Base-by-base conservation (phyloP, 2,329 filamentous ascomycete species). In the Pseudogymnoascus sp. region DNA sequence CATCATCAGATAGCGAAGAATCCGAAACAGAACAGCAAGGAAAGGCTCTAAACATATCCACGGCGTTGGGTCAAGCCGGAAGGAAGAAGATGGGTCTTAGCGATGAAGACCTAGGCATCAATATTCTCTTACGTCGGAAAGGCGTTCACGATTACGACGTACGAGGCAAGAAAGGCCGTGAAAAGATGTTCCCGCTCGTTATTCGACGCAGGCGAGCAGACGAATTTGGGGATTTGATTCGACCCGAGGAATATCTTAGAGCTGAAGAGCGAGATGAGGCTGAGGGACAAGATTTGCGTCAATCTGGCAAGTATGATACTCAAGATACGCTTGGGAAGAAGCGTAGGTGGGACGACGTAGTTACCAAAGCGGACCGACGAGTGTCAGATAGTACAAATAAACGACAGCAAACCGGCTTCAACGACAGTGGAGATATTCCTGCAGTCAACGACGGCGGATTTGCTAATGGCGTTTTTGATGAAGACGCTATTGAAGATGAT, bases 131-230 rank as follows among this genome's bases (percentile, higher is more conserved):
- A 38, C 89, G 94, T 66, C 87, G 89, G 66, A 95, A 92, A 70
- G 89, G 87, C 12, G 85, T 95, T n/a, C 89, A 94, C 71, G 94
- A 99, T 72, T 99, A 89, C 66, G 90, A 96, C 69, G 88, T 96
- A 1, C 82, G 90, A 38, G 89, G 88, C 34, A 96, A 96, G 72
- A 95, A 90, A 70, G 94, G 94, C 2, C 82, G 92, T 59, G 94
- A 99, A 70, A 86, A 91, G 63, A 88, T 95, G 75, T 97, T 96
- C 70, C 94, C 94, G 0, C 86, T 95, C 59, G 83, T 92, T 0
- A 83, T 92, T 21, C 85, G 90, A 58, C 81, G 89, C 67, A 88
- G 85, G 70, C 85, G 90, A 57, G 83, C 81, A 28, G 94, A 97
- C 69, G 92, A 96, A 64, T 99, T 94, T 73, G 94, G 94, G 61